Base-by-base conservation (phyloP, 805 yeast species). In the Myxozyma nipponensis region DNA sequence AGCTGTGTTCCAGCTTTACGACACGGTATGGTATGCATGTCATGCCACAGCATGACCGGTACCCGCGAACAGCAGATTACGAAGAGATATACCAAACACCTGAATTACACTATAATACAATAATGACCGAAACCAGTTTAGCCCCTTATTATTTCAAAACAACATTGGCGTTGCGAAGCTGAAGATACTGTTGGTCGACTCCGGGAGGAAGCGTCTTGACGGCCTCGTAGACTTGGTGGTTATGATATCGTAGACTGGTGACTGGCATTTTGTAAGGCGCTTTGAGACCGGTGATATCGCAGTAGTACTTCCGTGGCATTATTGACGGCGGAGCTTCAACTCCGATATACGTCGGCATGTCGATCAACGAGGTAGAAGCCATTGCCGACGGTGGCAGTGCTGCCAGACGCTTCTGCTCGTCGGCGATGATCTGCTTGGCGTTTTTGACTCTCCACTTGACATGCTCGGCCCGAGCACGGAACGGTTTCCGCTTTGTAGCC, bases 241-340 rank as follows among this genome's bases (percentile, higher is more conserved):
- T 84, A 67, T 86, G 81, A 66, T 81, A 91, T 49, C 96, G 73
- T 46, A 91, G 70, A 38, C 84, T 84, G 23, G 82, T 75, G 3
- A 61, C 49, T 0, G 93, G 93, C 23, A 83, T 76, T 63, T 78
- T 82, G 72, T 91, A 91, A 26, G 70, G 76, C 0, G 89, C 91
- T 43, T 79, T 82, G 19, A 91, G 71, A 0, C 98, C 98, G 0
- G 98, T 91, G 42, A 91, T 81, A 64, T 93, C 98, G 67, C 98
- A 91, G 69, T 88, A 90, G 56, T 81, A 83, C 69, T 84, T 87
- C 17, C 75, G 71, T 0, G 98, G 98, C 56, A 72, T 77, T 57
- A 89, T 69, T 2, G 93, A 84, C 0, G 98, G 98, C 2, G 96
- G 95, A 0, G 96, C 95, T 25, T 79, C 79, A 4, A 90, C 70